Conservation (phyloP, 176 grass and related monocot genomes). For the Lolium perenne region DNA sequence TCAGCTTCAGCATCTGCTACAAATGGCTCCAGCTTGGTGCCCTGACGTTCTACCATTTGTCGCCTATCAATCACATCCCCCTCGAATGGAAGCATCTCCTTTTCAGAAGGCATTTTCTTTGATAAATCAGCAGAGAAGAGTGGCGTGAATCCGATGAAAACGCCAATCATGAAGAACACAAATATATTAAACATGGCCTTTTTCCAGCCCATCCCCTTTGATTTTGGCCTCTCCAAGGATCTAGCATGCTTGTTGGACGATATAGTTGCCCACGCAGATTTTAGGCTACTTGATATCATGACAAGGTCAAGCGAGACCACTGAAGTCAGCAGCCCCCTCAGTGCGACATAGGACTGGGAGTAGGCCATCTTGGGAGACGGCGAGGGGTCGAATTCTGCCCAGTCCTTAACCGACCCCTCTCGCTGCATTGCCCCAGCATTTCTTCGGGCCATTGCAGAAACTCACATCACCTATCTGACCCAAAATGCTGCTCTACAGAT, state of each 20-base stretch:
- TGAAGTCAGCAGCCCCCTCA: conserved; percentile 69
- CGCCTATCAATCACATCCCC: conserved; percentile 44
- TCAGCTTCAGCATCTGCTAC: conserved; percentile 46
- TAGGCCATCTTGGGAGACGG: conserved; percentile 82
- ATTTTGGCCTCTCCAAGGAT: conserved; percentile 66
- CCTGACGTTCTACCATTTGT: conserved; percentile 41
- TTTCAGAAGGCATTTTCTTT: conserved; percentile 52
- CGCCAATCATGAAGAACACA: conserved; percentile 71
- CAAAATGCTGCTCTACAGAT: background rate
- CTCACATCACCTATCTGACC: conserved; percentile 17
- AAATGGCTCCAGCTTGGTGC: conserved; percentile 46
- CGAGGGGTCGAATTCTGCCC: conserved; percentile 68
- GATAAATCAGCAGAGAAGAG: conserved; percentile 79
- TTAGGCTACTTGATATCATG: conserved; percentile 54
- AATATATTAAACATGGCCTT: conserved; percentile 57
- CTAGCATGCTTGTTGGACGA: conserved; percentile 65
- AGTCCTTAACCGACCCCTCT: conserved; percentile 72
- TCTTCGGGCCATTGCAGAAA: conserved; percentile 82
- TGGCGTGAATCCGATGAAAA: conserved; percentile 80
- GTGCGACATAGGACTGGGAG: conserved; percentile 71
- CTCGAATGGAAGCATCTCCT: conserved; percentile 53
- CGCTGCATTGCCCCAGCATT: conserved; percentile 67
- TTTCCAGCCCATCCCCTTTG: conserved; percentile 74
- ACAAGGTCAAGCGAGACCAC: conserved; percentile 57
- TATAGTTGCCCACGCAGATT: conserved; percentile 61